Percentiles rank a stretch among this genome's conserved stretches.
Conservation (phyloP, 192 early-diverging fungal species). For the Rhizophlyctis rosea region DNA sequence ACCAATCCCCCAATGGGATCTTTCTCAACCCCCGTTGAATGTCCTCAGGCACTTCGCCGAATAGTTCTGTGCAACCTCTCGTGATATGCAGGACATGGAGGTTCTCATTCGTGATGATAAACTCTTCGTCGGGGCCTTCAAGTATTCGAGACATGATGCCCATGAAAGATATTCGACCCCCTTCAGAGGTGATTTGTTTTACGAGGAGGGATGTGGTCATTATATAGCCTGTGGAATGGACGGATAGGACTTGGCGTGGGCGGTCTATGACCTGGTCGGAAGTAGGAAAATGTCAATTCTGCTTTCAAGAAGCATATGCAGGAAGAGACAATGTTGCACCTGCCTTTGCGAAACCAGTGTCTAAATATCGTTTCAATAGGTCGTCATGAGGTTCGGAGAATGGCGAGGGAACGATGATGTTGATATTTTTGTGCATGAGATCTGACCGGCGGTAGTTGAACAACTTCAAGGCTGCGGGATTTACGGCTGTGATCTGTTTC, state of each 20-base stretch:
- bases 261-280: constrained; percentile 39
- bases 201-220: constrained; percentile 30
- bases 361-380: constrained; percentile 37
- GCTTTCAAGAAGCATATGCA: constrained; percentile 4
- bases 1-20: constrained; percentile 14
- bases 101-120: constrained; percentile 24
- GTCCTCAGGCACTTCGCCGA: neutral
- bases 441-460: constrained; percentile 36
- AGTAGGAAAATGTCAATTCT: neutral
- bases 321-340: neutral
- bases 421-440: constrained; percentile 34
- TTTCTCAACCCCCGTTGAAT: neutral
- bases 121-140: constrained; percentile 16
- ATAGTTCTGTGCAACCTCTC: constrained; percentile 3
- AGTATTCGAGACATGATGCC: constrained; percentile 22
- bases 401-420: constrained; percentile 39
- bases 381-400: constrained; percentile 45
- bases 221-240: constrained; percentile 34
- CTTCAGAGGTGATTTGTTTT: constrained; percentile 32
- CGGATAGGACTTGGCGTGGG: constrained; percentile 35
- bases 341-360: constrained; percentile 47
- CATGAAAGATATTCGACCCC: constrained; percentile 31
- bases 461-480: constrained; percentile 22
- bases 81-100: constrained; percentile 22
- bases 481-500: constrained; percentile 30